Percentiles rank a stretch among this genome's conserved stretches.
These are phyloP conservation scores for Parastagonospora nodorum DNA, from an alignment of 2,329 filamentous ascomycete species.

Conservation along the genomic window DNA sequence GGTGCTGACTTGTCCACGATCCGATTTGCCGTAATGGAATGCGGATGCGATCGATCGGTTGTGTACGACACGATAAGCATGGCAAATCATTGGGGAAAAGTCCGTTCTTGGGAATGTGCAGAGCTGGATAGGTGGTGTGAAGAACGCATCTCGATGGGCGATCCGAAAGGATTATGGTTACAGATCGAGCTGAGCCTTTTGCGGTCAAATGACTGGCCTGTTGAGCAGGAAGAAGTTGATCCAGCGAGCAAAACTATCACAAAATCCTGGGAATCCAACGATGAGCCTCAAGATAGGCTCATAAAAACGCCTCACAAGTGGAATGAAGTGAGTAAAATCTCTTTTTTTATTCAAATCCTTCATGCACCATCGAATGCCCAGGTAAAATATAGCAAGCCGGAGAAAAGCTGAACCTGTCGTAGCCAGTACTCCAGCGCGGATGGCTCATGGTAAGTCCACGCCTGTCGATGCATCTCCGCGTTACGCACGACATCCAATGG, in stretches of 20 bases:
- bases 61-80: slow-evolving; percentile 36
- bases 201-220: neutral
- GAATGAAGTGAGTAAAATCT: slow-evolving; percentile 31
- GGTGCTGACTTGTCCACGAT: slow-evolving; percentile 27
- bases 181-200: slow-evolving; percentile 28
- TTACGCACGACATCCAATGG: slow-evolving; percentile 25
- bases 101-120: slow-evolving; percentile 15
- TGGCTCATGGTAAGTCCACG: slow-evolving; percentile 17
- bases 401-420: slow-evolving; percentile 10
- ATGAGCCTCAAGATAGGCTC: slow-evolving; percentile 22
- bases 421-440: slow-evolving; percentile 19
- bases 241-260: slow-evolving; percentile 13
- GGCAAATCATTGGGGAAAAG: slow-evolving; percentile 21
- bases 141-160: slow-evolving; percentile 16
- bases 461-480: slow-evolving; percentile 1
- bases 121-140: slow-evolving; percentile 37
- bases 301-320: slow-evolving; percentile 23
- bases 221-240: neutral
- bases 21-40: slow-evolving; percentile 34
- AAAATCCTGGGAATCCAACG: slow-evolving; percentile 23
- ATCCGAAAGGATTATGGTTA: slow-evolving; percentile 37
- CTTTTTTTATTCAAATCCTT: neutral
- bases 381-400: too few species aligned
- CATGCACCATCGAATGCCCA: too few species aligned
- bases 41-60: slow-evolving; percentile 36